Conservation (phyloP, 106 monocot genomes). For the Dactylorhiza incarnata region DNA sequence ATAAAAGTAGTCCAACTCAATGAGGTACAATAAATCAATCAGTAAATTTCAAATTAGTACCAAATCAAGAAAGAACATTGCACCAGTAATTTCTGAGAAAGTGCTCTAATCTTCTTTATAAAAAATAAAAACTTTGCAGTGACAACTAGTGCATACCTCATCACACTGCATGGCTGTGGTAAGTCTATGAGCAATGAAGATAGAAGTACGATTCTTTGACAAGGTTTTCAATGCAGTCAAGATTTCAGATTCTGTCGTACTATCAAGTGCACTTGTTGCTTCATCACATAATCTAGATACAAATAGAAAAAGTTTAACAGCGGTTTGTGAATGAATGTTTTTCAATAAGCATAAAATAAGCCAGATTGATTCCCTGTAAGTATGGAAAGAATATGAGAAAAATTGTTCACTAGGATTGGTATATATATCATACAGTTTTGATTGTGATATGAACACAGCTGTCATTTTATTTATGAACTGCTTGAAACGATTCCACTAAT, state of each 20-base stretch:
- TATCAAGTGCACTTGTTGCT: constrained; percentile 96
- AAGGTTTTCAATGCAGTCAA: constrained; percentile 73
- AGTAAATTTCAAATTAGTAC: not conserved
- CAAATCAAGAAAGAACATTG: not conserved
- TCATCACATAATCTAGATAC: constrained; percentile 84
- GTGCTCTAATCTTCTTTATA: too few species aligned
- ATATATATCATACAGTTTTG: not conserved
- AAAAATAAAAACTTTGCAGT: too few species aligned
- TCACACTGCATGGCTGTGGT: constrained; percentile 99
- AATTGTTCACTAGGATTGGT: not conserved
- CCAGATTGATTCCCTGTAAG: not conserved
- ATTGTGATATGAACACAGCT: not conserved
- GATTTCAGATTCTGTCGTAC: constrained; percentile 96
- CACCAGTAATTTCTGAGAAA: not conserved
- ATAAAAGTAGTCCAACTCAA: not conserved
- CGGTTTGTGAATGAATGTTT: not conserved
- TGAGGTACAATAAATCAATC: too few species aligned
- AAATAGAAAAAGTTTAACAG: not conserved
- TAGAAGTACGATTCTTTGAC: constrained; percentile 74
- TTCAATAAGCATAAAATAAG: not conserved
- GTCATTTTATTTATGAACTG: not conserved
- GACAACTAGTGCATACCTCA: constrained; percentile 40
- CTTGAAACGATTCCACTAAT: not conserved
- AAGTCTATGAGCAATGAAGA: constrained; percentile 94
- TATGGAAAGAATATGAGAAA: not conserved